Evolutionary conservation across 2,329 filamentous ascomycete species (phyloP).

Genomic region (Fusarium sp.): DNA sequence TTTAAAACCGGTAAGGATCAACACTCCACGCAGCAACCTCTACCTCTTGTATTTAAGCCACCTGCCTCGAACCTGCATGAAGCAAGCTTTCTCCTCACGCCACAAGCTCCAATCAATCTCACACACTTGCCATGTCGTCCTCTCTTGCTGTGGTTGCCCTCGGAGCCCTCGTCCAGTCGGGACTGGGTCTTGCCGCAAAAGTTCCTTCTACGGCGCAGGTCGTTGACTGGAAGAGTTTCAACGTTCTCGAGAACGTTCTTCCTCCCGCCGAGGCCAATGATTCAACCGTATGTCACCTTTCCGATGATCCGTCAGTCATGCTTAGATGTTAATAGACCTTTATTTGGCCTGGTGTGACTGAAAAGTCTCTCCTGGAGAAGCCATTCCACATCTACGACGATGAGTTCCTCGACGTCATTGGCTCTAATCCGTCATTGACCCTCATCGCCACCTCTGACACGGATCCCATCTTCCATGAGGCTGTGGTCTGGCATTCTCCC

Average conservation of each 20-base stretch:
- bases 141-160: background rate
- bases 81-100: background rate
- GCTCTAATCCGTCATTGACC: conserved; percentile 60
- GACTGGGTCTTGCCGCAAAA: background rate
- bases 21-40: background rate
- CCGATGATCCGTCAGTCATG: background rate
- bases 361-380: conserved; percentile 31
- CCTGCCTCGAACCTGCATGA: background rate
- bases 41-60: background rate
- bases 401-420: conserved; percentile 63
- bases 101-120: background rate
- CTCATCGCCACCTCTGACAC: conserved; percentile 58
- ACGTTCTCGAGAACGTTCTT: conserved; percentile 31
- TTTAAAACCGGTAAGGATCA: background rate
- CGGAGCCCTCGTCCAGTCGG: background rate
- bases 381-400: conserved; percentile 56
- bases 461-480: conserved; percentile 67
- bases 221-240: conserved; percentile 40
- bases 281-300: conserved; percentile 14
- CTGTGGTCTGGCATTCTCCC: conserved; percentile 62
- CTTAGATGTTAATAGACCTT: conserved; percentile 11
- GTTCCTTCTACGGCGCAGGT: conserved; percentile 26
- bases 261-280: conserved; percentile 32
- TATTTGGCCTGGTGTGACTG: conserved; percentile 39
- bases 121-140: background rate